phyloP scores from a whole-genome alignment of 2,329 filamentous ascomycete species.

The Colletotrichum australisinense region DNA sequence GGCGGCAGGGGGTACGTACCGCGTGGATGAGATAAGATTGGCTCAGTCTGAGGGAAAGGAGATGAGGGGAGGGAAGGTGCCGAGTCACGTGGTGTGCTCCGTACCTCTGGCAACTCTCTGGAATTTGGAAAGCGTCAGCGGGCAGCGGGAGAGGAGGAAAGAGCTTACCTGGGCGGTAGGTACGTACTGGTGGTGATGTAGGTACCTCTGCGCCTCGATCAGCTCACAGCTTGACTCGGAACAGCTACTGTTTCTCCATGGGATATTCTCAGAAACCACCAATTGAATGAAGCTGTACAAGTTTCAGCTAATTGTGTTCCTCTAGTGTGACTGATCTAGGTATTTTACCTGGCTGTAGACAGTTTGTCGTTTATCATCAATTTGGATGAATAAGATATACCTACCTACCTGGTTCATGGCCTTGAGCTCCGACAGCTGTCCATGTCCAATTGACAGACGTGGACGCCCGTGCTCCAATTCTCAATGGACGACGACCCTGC shows the following conservation, averaged over 20 bases:
- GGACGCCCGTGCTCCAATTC: background rate
- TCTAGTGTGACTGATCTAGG: background rate
- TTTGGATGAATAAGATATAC: no score
- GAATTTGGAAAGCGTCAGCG: background rate
- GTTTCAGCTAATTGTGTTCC: background rate
- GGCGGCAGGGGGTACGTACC: constrained; percentile 31
- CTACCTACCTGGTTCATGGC: no score
- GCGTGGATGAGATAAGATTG: background rate
- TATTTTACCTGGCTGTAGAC: background rate
- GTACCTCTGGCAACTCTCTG: no score
- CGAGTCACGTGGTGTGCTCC: background rate
- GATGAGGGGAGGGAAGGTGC: background rate
- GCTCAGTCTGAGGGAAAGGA: background rate
- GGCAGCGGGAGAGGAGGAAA: background rate
- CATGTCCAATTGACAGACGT: background rate
- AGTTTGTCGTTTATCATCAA: no score
- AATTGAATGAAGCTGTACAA: background rate
- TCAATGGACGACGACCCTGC: no score
- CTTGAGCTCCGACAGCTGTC: background rate
- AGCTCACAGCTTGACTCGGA: constrained; percentile 1
- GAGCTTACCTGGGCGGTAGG: background rate
- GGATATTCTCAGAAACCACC: background rate
- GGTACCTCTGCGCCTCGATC: background rate
- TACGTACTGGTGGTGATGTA: background rate
- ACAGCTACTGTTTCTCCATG: constrained; percentile 20